phyloP scores from a whole-genome alignment of 139 green algal genomes.

The Tetraselmis chui region DNA sequence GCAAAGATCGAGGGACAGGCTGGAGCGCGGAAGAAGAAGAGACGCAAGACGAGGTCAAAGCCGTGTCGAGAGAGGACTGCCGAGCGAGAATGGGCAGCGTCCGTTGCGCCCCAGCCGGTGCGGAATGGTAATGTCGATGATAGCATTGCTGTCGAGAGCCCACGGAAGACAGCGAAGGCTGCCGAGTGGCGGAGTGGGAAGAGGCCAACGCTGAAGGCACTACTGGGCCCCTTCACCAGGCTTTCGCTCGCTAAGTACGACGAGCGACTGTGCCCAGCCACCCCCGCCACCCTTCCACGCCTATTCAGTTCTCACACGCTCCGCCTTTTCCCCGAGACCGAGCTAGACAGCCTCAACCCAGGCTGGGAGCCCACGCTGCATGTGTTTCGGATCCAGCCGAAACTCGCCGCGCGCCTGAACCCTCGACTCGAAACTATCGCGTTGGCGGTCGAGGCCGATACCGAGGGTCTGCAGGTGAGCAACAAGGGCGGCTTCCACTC shows the following conservation, averaged over 20 bases:
- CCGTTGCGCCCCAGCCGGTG: no score
- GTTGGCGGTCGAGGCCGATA: neutral
- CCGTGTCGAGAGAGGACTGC: no score
- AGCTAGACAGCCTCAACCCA: neutral
- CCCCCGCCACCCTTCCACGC: neutral
- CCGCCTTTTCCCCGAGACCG: neutral
- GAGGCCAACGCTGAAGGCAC: neutral
- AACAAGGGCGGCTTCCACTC: neutral
- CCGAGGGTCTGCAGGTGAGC: neutral
- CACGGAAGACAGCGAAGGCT: no score
- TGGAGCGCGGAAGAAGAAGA: no score
- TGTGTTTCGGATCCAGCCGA: neutral
- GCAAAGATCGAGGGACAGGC: no score
- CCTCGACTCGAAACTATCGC: neutral
- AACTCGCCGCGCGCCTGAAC: neutral
- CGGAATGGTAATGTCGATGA: no score
- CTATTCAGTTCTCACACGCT: neutral
- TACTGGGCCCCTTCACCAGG: neutral
- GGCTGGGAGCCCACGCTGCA: neutral
- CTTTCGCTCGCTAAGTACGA: neutral
- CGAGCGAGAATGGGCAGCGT: no score
- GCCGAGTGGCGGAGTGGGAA: no score
- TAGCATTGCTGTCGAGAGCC: no score
- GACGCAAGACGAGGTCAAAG: no score
- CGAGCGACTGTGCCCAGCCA: neutral